phyloP scores from a whole-genome alignment of 2,329 filamentous ascomycete species.

The Didymella sp. region DNA sequence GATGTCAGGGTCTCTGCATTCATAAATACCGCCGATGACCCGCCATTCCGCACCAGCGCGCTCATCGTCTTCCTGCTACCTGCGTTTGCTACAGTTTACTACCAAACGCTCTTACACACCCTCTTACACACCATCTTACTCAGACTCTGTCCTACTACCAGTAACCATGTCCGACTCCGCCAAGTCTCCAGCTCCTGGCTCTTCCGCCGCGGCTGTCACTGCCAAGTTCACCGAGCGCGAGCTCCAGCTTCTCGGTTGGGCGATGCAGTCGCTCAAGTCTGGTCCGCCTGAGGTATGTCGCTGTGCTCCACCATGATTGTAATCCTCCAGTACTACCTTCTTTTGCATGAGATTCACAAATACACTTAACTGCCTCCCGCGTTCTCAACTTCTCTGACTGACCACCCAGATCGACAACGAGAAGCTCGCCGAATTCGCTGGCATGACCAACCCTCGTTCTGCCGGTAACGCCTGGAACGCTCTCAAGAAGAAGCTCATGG shows the following conservation, averaged over 20 bases:
- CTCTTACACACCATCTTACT: not conserved
- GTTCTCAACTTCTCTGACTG: not conserved
- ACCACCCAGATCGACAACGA: constrained; percentile 46
- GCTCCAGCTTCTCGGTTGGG: constrained; percentile 45
- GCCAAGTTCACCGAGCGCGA: constrained; percentile 46
- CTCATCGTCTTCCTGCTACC: not conserved
- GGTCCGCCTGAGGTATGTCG: constrained; percentile 44
- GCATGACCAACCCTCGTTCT: constrained; percentile 49
- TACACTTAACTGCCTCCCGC: not conserved
- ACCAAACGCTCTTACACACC: not conserved
- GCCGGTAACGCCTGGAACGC: constrained; percentile 49
- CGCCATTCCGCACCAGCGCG: not conserved
- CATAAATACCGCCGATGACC: constrained; percentile 14
- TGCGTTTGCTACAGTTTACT: not conserved
- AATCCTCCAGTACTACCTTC: not conserved
- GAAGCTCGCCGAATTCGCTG: constrained; percentile 44
- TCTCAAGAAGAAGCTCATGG: constrained; percentile 44
- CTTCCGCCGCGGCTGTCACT: constrained; percentile 1
- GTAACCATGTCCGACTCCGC: constrained; percentile 38
- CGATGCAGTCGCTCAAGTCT: constrained; percentile 49
- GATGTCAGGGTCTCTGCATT: not conserved
- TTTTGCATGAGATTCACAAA: not conserved
- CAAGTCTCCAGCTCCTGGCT: constrained; percentile 14
- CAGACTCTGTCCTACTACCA: constrained; percentile 1
- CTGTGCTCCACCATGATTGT: not conserved